Conservation (phyloP, 2,329 filamentous ascomycete genomes). For the Colletotrichum sp. region DNA sequence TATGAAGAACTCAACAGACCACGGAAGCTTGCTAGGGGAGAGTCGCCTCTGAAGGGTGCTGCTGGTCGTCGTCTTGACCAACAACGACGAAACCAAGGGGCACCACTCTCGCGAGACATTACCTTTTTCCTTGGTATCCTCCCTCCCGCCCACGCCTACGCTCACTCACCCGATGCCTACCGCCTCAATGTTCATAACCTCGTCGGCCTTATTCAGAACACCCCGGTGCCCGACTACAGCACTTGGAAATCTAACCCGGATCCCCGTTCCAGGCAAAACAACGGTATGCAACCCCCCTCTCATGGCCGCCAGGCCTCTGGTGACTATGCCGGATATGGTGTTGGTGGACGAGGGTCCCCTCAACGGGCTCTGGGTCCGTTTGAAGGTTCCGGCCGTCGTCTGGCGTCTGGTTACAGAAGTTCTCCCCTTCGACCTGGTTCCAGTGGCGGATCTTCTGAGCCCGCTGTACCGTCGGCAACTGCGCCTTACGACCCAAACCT, state of each 20-base stretch:
- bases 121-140: conserved; percentile 73
- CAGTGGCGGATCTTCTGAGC: conserved; percentile 43
- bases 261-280: conserved; percentile 28
- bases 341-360: conserved; percentile 11
- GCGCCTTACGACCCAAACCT: conserved; percentile 18
- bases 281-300: conserved; percentile 37
- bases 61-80: conserved; percentile 86
- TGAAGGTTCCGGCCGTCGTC: conserved; percentile 36
- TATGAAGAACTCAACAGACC: conserved; percentile 75
- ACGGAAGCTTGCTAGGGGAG: conserved; percentile 86
- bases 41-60: conserved; percentile 89
- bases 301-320: conserved; percentile 47
- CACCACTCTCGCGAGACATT: conserved; percentile 74
- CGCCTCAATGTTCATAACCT: conserved; percentile 74
- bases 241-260: conserved; percentile 54
- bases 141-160: conserved; percentile 74
- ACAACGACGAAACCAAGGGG: conserved; percentile 66
- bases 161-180: conserved; percentile 72
- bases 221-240: conserved; percentile 66
- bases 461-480: conserved; percentile 31
- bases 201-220: conserved; percentile 73
- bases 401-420: conserved; percentile 52
- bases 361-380: conserved; percentile 53
- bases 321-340: conserved; percentile 39
- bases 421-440: conserved; percentile 56